Conservation (phyloP, 2,329 filamentous ascomycete species). For the Helotiales sp. region DNA sequence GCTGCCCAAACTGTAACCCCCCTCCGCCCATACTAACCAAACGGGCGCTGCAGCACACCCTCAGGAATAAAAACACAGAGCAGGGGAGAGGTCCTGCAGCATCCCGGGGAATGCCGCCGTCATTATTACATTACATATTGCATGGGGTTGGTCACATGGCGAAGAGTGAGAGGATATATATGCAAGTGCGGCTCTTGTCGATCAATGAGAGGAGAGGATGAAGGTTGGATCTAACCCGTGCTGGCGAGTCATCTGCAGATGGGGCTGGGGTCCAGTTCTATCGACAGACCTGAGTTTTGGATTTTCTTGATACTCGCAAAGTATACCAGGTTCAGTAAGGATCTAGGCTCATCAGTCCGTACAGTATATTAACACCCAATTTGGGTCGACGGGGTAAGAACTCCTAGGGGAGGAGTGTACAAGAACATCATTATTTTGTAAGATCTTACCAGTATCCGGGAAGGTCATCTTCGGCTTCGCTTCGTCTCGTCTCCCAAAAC, state of each 20-base stretch:
- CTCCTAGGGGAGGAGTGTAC: too few species aligned
- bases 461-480: background rate
- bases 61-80: constrained; percentile 4
- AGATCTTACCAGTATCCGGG: too few species aligned
- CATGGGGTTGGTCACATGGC: constrained; percentile 25
- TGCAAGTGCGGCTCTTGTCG: constrained; percentile 26
- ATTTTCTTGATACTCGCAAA: background rate
- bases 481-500: background rate
- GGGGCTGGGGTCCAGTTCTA: background rate
- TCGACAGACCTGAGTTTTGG: background rate
- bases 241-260: constrained; percentile 6
- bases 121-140: constrained; percentile 14
- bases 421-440: too few species aligned
- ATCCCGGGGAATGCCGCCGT: constrained; percentile 20
- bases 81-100: too few species aligned
- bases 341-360: too few species aligned
- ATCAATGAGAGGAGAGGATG: constrained; percentile 2
- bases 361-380: too few species aligned
- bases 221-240: background rate
- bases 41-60: constrained; percentile 18
- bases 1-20: background rate
- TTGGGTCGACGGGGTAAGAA: too few species aligned
- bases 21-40: constrained; percentile 7
- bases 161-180: constrained; percentile 6
- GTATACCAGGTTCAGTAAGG: background rate